Conservation (phyloP, 169 alveolate genomes). For the Plasmodium chabaudi region DNA sequence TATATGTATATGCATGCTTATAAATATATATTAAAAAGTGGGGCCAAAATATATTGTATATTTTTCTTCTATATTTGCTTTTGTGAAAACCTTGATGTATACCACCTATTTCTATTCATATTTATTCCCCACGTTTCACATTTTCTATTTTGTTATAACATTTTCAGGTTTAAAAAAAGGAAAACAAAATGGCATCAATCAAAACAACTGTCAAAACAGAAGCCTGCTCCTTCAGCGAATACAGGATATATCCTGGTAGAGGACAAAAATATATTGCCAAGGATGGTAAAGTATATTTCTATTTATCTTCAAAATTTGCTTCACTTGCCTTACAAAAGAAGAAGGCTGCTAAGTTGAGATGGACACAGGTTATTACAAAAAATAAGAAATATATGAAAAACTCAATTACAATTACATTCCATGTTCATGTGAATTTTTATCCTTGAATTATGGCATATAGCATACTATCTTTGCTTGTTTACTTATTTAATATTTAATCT, state of each 20-base stretch:
- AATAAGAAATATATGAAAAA: neutral
- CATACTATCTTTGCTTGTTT: neutral
- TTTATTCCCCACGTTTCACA: neutral
- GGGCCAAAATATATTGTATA: neutral
- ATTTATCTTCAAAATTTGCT: slow-evolving; percentile 92
- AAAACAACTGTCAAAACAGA: slow-evolving; percentile 95
- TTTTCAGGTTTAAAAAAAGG: slow-evolving; percentile 22
- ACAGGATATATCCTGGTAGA: slow-evolving; percentile 98
- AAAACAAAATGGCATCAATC: slow-evolving; percentile 84
- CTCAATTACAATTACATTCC: neutral
- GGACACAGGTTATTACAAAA: slow-evolving; percentile 91
- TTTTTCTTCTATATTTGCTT: neutral
- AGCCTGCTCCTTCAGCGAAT: slow-evolving; percentile 96
- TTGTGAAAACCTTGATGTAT: neutral
- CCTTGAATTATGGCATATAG: neutral
- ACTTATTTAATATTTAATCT: neutral
- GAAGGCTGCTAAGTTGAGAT: slow-evolving; percentile 96
- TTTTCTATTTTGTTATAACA: slow-evolving; percentile 1
- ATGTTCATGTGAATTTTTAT: neutral
- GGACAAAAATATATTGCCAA: slow-evolving; percentile 96
- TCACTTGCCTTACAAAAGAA: slow-evolving; percentile 93
- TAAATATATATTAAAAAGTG: neutral
- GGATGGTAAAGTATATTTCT: slow-evolving; percentile 96
- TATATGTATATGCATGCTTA: neutral
- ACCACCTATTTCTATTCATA: neutral